phyloP scores from a whole-genome alignment of 2,329 filamentous ascomycete species.

The Monosporascus sp. region DNA sequence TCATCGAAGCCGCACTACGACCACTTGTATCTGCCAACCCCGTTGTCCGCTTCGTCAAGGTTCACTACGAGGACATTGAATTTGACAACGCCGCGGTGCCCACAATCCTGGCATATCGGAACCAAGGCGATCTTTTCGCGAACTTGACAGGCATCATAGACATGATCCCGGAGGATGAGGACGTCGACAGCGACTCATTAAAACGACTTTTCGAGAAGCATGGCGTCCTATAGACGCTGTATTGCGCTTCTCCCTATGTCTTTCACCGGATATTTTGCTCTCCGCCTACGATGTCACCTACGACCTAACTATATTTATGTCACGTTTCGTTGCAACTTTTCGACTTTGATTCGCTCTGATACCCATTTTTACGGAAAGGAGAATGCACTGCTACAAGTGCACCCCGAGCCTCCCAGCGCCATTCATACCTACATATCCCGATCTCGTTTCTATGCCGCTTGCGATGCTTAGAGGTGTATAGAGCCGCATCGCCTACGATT shows the following conservation, averaged over 20 bases:
- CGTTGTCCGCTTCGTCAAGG: constrained; percentile 79
- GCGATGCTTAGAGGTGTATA: background rate
- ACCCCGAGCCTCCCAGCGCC: too few species aligned
- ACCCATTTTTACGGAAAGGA: constrained; percentile 1
- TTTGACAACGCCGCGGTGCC: constrained; percentile 88
- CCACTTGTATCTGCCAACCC: constrained; percentile 69
- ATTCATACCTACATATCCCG: background rate
- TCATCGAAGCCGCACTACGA: constrained; percentile 73
- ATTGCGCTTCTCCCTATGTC: background rate
- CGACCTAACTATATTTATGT: background rate
- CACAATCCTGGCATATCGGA: constrained; percentile 82
- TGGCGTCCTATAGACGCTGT: constrained; percentile 41
- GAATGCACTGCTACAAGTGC: too few species aligned
- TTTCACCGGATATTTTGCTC: background rate
- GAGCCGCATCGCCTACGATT: background rate
- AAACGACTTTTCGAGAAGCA: constrained; percentile 49
- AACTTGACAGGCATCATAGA: constrained; percentile 83
- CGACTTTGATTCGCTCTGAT: constrained; percentile 1
- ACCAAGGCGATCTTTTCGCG: constrained; percentile 82
- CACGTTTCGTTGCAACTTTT: background rate
- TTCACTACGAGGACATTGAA: constrained; percentile 88
- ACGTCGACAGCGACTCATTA: constrained; percentile 51
- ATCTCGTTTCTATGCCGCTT: background rate
- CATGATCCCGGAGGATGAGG: constrained; percentile 70
- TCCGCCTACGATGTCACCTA: background rate